Evolutionary conservation across 2,329 filamentous ascomycete genomes (phyloP).

Genomic region (Fusarium nelsonii): DNA sequence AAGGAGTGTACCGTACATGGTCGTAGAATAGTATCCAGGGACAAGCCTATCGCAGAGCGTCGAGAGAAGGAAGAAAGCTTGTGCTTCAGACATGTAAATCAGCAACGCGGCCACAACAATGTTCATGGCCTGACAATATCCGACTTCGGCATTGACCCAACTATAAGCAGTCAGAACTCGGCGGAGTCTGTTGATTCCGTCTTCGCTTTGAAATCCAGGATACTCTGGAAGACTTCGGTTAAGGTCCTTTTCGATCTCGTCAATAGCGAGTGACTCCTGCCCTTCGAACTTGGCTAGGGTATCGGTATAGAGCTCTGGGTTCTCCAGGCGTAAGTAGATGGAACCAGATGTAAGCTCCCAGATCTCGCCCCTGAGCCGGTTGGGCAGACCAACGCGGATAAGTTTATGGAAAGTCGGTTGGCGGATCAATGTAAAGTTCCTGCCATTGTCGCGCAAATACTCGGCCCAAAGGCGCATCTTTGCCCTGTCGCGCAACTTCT

Average conservation of each 20-base stretch:
- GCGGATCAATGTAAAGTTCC: conserved; percentile 90
- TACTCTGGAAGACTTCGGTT: conserved; percentile 98
- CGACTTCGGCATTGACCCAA: conserved; percentile 95
- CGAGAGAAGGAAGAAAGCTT: conserved; percentile 95
- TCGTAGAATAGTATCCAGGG: conserved; percentile 97
- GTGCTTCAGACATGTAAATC: conserved; percentile 97
- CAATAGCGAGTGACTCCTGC: conserved; percentile 91
- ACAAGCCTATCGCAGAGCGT: conserved; percentile 92
- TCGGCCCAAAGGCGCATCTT: conserved; percentile 99
- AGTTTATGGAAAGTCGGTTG: conserved; percentile 98
- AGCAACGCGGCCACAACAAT: conserved; percentile 97
- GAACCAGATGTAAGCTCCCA: conserved; percentile 97
- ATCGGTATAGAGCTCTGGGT: conserved; percentile 84
- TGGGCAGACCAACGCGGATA: conserved; percentile 93
- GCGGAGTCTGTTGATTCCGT: conserved; percentile 90
- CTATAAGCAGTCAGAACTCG: conserved; percentile 96
- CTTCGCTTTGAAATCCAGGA: conserved; percentile 94
- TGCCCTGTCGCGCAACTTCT: conserved; percentile 92
- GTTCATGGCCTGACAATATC: conserved; percentile 99
- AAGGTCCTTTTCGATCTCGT: conserved; percentile 98
- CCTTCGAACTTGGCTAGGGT: conserved; percentile 87
- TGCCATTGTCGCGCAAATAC: conserved; percentile 94
- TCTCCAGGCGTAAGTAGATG: conserved; percentile 87
- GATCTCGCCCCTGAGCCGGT: conserved; percentile 90
- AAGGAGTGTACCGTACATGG: conserved; percentile 97